Evolutionary conservation across 495 filamentous ascomycete species (phyloP), one percentile per base, ranked within the genome.

Genomic region (Aspergillus affinis): DNA sequence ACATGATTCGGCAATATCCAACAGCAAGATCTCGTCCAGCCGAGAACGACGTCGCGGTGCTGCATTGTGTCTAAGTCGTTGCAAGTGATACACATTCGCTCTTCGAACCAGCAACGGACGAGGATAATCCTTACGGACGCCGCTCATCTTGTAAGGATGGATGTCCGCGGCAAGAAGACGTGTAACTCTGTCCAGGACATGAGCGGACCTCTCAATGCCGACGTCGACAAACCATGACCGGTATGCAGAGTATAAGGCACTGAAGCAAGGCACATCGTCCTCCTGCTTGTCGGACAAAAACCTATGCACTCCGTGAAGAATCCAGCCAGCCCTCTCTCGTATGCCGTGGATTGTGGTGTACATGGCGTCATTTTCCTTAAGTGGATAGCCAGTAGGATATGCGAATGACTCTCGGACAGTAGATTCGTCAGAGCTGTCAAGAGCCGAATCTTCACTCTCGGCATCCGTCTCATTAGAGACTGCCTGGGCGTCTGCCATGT

Each of bases 181-280:
- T 8, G 86, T 84, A 13, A 97, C 85, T 23, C 95, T 82, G 67
- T 99, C 94, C 29, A 99, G 77, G 10, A 94, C 90, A 69, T 97
- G 95, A 6, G 94, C 93, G 9, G 92, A 96, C 58, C 94, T 81
- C 68, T 99, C 94, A 59, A 97, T 95, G 19, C 95, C 95, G 49
- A 98, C 92, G 65, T 99, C 94, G 8, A 95, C 89, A 66, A 99
- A 97, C 91, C 92, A 99, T n/a, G 88, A 92, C 17, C 89, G 79
- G 72, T 96, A 99, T 1, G 94, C 88, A 23, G 86, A 90, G 71
- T 97, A 99, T 12, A 99, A 71, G 23, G 92, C 84, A 32, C 89
- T 95, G 73, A 98, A 99, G 74, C 92, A 97, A 2, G 90, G 83
- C 12, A 99, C 94, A 67, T 98, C 94, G 69, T 99, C 94, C 70